Evolutionary conservation across 129 eudicot genomes (phyloP), one percentile per base, ranked within the genome.

Genomic region (Gnaphalium uliginosum): DNA sequence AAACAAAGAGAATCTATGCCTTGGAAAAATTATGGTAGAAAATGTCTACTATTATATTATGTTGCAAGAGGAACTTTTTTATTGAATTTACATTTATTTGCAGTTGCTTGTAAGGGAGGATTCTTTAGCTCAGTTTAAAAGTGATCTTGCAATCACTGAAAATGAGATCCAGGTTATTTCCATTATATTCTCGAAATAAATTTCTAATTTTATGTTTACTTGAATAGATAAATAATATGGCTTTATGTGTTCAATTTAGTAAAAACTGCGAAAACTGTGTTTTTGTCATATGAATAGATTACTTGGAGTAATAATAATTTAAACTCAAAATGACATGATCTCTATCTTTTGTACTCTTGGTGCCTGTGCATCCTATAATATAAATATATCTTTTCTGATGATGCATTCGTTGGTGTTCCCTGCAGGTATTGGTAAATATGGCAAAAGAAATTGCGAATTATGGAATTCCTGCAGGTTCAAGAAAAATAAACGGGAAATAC

Each of bases 401-500:
- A 11, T 27, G 68, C 37, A 25, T 59, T 29, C 25, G 33, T 73
- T 53, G 29, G 29, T 18, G n/a, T 80, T 82, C 22, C 71, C 32
- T 68, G 73, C 88, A 94, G 99, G 90, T 84, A 67, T 78, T 94
- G 85, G 84, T 89, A 67, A 73, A 79, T 51, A 82, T 94, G 87
- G 94, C 97, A 0, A 85, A 83, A 79, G 99, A 94, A 87, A 86
- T 94, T 74, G 86, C 93, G 18, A 91, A 81, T 68, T 83, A 83
- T 81, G 84, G 86, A 30, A 86, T 91, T 84, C 94, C 97, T 29
- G 73, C 72, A 37, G 92, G 99, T 79, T 83, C 97, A 27, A 77
- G 88, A 83, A 91, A 87, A 88, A 79, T 94, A 22, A 90, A 89
- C 8, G 99, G 97, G 62, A 94, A 84, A 81, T 91, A 85, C 75